Evolutionary conservation across 2,329 filamentous ascomycete species (phyloP).

Genomic region (Diplodia mutila): DNA sequence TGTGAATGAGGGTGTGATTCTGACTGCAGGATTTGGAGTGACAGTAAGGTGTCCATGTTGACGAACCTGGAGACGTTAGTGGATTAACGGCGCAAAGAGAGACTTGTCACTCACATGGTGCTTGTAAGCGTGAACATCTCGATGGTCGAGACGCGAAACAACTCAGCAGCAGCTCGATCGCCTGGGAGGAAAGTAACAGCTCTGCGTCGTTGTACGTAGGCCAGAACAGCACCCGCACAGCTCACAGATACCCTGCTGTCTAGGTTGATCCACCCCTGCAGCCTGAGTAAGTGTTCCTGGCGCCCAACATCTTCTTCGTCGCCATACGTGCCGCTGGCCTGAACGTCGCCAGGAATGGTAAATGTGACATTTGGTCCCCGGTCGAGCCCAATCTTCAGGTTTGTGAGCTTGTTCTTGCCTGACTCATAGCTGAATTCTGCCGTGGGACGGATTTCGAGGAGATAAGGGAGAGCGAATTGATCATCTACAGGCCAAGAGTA

Average conservation of each 20-base stretch:
- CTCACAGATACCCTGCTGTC: constrained; percentile 75
- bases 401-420: constrained; percentile 68
- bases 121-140: constrained; percentile 74
- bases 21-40: constrained; percentile 81
- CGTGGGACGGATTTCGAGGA: constrained; percentile 69
- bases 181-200: constrained; percentile 66
- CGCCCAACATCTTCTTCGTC: constrained; percentile 50
- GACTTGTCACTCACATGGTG: constrained; percentile 56
- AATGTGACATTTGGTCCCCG: constrained; percentile 57
- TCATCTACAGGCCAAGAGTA: constrained; percentile 41
- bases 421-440: constrained; percentile 72
- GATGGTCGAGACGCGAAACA: constrained; percentile 66
- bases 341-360: constrained; percentile 63
- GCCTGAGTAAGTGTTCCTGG: constrained; percentile 67
- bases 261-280: constrained; percentile 73
- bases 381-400: constrained; percentile 57
- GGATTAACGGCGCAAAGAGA: background rate
- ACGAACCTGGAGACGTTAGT: constrained; percentile 67
- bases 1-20: constrained; percentile 84
- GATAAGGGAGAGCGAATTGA: constrained; percentile 59
- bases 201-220: constrained; percentile 72
- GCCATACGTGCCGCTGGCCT: constrained; percentile 27
- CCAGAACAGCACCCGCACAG: constrained; percentile 85
- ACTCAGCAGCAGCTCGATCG: constrained; percentile 56
- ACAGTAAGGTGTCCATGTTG: constrained; percentile 76